Conservation (phyloP, 441 rosid species). For the Corymbia calophylla region DNA sequence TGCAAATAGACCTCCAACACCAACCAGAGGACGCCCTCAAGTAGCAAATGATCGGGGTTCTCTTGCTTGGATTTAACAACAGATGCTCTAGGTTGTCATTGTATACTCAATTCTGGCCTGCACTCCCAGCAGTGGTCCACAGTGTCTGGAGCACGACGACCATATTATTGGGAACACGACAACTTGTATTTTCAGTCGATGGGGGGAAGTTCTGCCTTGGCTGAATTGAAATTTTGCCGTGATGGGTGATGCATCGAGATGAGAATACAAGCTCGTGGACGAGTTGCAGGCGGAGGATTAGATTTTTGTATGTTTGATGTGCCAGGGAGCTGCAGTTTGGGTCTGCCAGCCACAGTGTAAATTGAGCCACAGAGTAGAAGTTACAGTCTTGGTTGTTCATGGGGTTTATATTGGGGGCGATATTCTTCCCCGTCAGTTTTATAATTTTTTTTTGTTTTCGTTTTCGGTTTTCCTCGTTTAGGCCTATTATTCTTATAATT, state of each 20-base stretch:
- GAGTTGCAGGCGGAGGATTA: neutral
- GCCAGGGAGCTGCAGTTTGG: neutral
- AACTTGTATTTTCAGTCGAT: neutral
- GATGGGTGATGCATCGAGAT: neutral
- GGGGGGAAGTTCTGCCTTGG: neutral
- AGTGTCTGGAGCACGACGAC: neutral
- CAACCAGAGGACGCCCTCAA: conserved; percentile 97
- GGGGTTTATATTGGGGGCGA: neutral
- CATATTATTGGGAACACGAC: neutral
- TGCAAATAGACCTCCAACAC: conserved; percentile 94
- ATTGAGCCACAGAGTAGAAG: neutral
- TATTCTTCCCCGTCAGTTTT: neutral
- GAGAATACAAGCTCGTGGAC: neutral
- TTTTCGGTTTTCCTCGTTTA: neutral
- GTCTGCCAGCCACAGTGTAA: neutral
- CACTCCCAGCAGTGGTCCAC: neutral
- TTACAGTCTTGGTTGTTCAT: neutral
- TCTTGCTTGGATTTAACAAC: conserved; percentile 78
- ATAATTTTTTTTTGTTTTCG: neutral
- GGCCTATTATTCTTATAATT: neutral
- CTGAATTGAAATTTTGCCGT: neutral
- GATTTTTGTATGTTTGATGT: neutral
- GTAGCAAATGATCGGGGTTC: conserved; percentile 76
- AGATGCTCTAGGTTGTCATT: conserved; percentile 8
- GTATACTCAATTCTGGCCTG: conserved; percentile 10